phyloP scores from a whole-genome alignment of 1,284 basidiomycete species.

The Tilletia indica region DNA sequence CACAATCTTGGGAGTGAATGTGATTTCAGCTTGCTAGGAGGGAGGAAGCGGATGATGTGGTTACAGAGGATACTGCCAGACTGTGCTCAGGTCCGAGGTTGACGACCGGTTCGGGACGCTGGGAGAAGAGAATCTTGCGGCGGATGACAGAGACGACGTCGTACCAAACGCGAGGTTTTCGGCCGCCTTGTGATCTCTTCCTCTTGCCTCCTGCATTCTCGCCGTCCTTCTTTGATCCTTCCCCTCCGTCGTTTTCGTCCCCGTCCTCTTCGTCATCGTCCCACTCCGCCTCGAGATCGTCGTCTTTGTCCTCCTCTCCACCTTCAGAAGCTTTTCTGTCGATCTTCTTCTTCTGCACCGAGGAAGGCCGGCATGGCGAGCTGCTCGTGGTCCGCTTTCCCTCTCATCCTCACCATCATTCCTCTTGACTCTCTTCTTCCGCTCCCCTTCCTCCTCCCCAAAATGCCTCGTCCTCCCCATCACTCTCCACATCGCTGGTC shows the following conservation, averaged over 20 bases:
- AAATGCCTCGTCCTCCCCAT: not conserved
- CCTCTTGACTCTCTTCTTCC: not conserved
- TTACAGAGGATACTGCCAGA: not conserved
- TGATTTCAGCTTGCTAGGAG: not conserved
- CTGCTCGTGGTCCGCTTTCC: not conserved
- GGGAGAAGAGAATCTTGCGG: constrained; percentile 48
- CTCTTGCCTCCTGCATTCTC: constrained; percentile 23
- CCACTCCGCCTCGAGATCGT: no score
- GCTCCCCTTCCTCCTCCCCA: constrained; percentile 9
- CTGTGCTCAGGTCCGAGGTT: constrained; percentile 15
- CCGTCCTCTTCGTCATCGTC: constrained; percentile 9
- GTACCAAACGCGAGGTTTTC: constrained; percentile 28
- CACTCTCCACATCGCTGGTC: constrained; percentile 13
- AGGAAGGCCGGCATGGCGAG: constrained; percentile 12
- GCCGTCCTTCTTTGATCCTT: constrained; percentile 23
- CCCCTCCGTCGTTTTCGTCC: constrained; percentile 21
- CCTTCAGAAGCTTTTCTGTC: not conserved
- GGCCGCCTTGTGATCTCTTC: not conserved
- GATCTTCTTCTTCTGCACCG: constrained; percentile 13
- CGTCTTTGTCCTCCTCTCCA: constrained; percentile 4
- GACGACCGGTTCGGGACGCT: constrained; percentile 49
- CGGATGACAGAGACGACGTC: constrained; percentile 49
- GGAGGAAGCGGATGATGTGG: not conserved
- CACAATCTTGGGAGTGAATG: not conserved
- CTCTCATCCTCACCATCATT: constrained; percentile 7